Percentiles rank a stretch among this genome's conserved stretches.
Conservation (phyloP, 192 early-diverging fungal genomes). For the Allomyces macrogynus region DNA sequence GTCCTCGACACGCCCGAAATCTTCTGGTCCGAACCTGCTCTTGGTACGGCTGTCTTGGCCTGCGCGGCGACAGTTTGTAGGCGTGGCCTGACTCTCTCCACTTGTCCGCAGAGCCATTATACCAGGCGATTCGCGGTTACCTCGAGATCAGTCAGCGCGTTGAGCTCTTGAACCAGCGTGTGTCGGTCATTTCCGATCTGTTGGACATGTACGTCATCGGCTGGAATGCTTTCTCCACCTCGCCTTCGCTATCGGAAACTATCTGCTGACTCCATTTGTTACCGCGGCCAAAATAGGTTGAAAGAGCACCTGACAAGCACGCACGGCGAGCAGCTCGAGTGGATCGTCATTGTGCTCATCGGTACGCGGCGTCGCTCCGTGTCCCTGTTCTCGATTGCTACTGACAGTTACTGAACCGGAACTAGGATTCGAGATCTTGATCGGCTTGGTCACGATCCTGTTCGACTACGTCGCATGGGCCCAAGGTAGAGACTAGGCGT, state of each 20-base stretch:
- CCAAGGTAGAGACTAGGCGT: no score
- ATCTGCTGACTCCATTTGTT: constrained; percentile 28
- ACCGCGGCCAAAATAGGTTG: constrained; percentile 44
- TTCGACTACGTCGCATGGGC: constrained; percentile 19
- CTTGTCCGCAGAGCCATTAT: neutral
- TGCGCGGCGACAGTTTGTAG: neutral
- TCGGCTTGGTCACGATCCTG: constrained; percentile 51
- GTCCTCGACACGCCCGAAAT: constrained; percentile 84
- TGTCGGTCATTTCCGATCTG: constrained; percentile 48
- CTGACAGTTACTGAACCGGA: constrained; percentile 22
- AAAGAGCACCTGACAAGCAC: constrained; percentile 80
- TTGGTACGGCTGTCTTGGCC: constrained; percentile 16
- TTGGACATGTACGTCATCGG: constrained; percentile 10
- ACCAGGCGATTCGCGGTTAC: constrained; percentile 23
- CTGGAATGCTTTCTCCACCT: neutral
- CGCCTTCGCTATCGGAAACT: constrained; percentile 6
- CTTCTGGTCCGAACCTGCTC: constrained; percentile 70
- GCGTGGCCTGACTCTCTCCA: neutral
- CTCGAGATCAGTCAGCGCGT: constrained; percentile 69
- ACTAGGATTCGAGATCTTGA: constrained; percentile 37
- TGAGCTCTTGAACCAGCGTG: constrained; percentile 79
- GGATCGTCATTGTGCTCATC: constrained; percentile 59
- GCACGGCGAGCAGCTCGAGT: constrained; percentile 78
- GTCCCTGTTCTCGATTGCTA: constrained; percentile 4
- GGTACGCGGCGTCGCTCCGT: neutral